phyloP scores from a whole-genome alignment of 169 alveolate species.

The Miamiensis avidus region DNA sequence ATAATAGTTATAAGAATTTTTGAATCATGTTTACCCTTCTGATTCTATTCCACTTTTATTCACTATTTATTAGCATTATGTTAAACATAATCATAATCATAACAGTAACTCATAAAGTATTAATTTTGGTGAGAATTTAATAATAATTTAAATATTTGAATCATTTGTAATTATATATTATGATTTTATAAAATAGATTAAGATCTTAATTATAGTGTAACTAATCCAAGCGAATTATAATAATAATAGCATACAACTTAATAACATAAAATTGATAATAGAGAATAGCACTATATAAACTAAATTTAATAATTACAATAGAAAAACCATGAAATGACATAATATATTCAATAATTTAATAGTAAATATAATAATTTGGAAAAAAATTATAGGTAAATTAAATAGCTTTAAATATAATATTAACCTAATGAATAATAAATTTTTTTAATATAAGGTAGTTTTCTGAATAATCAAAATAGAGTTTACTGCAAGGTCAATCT shows the following conservation, averaged over 20 bases:
- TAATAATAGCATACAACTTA: no score
- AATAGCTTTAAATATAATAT: not conserved
- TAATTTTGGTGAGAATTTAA: not conserved
- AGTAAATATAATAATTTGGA: not conserved
- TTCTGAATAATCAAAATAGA: constrained; percentile 18
- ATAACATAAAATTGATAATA: not conserved
- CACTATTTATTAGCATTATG: constrained; percentile 24
- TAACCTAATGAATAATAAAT: constrained; percentile 1
- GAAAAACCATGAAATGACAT: not conserved
- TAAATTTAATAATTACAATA: no score
- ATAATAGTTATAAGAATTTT: constrained; percentile 51
- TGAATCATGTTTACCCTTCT: constrained; percentile 39
- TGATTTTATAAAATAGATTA: not conserved
- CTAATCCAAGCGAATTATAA: not conserved
- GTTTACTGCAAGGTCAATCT: not conserved
- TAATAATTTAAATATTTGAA: not conserved
- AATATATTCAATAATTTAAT: no score
- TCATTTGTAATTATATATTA: not conserved
- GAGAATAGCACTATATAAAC: not conserved
- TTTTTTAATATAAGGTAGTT: constrained; percentile 4
- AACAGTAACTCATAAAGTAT: not conserved
- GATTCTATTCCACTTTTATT: constrained; percentile 31
- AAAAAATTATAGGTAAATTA: not conserved
- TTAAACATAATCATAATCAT: not conserved
- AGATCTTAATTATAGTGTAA: not conserved